phyloP scores from a whole-genome alignment of 202 grass and related monocot species.

The Setaria viridis region DNA sequence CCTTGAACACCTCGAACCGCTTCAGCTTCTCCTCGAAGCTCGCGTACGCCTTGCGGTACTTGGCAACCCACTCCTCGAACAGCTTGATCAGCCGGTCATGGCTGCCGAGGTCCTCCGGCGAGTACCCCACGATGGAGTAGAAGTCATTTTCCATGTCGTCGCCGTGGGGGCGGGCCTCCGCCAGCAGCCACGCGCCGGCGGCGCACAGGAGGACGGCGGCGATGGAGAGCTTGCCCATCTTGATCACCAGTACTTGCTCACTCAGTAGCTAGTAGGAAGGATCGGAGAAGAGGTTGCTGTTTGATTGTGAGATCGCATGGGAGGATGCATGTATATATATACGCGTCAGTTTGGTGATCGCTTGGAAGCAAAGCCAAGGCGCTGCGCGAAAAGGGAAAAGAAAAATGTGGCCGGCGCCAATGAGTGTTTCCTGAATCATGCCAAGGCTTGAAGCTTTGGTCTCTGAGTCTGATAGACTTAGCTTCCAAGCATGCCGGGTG shows the following conservation, averaged over 20 bases:
- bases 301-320: conserved; percentile 29
- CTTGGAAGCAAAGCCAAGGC: conserved; percentile 71
- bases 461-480: conserved; percentile 51
- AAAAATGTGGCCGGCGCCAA: neutral
- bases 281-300: neutral
- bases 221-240: conserved; percentile 35
- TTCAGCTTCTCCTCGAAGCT: conserved; percentile 84
- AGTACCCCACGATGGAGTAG: conserved; percentile 76
- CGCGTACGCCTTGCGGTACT: conserved; percentile 72
- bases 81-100: conserved; percentile 69
- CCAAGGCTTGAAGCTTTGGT: conserved; percentile 70
- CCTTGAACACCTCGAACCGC: conserved; percentile 87
- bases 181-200: conserved; percentile 18
- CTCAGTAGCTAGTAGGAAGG: neutral
- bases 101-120: conserved; percentile 62
- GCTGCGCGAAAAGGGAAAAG: neutral
- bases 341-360: conserved; percentile 19
- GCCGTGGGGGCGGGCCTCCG: conserved; percentile 19
- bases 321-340: conserved; percentile 55
- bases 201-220: conserved; percentile 30
- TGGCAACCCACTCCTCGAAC: conserved; percentile 75
- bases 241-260: neutral
- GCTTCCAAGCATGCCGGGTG: conserved; percentile 68
- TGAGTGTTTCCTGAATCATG: conserved; percentile 60
- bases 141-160: conserved; percentile 41